Conservation (phyloP, 2,329 filamentous ascomycete genomes). For the Ophiosphaerella korrae region DNA sequence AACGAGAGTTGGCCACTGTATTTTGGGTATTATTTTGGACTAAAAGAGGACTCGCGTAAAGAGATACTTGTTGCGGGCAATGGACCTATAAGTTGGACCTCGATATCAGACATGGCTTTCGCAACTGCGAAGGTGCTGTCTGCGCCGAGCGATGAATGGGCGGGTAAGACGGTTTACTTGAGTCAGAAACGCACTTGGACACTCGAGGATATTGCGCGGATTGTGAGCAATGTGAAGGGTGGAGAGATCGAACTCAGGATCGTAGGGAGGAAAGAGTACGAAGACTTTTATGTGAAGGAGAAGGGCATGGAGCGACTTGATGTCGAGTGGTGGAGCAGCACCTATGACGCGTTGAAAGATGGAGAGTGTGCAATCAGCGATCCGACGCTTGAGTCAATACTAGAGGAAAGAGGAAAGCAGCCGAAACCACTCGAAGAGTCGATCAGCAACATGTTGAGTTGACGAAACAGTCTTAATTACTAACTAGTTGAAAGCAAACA, state of each 20-base stretch:
- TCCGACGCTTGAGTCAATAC: slow-evolving; percentile 46
- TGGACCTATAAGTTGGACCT: slow-evolving; percentile 51
- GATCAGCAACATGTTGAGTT: slow-evolving; percentile 48
- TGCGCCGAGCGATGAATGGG: slow-evolving; percentile 36
- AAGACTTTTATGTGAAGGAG: slow-evolving; percentile 47
- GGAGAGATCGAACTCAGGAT: slow-evolving; percentile 44
- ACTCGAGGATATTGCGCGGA: slow-evolving; percentile 35
- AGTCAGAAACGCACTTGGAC: slow-evolving; percentile 35
- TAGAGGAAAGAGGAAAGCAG: slow-evolving; percentile 41
- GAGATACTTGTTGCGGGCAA: slow-evolving; percentile 51
- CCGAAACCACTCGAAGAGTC: slow-evolving; percentile 49
- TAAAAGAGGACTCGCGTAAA: slow-evolving; percentile 41
- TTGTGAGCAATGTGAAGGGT: slow-evolving; percentile 33
- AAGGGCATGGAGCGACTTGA: slow-evolving; percentile 42
- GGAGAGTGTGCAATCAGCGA: slow-evolving; percentile 52
- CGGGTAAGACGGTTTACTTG: slow-evolving; percentile 48
- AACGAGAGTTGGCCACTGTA: slow-evolving; percentile 56
- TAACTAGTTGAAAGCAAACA: no score
- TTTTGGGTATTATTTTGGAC: slow-evolving; percentile 50
- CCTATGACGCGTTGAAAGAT: slow-evolving; percentile 51
- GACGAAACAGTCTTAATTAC: no score
- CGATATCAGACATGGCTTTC: slow-evolving; percentile 52
- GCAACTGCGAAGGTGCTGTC: slow-evolving; percentile 49
- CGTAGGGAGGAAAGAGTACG: slow-evolving; percentile 48
- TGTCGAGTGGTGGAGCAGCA: slow-evolving; percentile 54